Conservation (phyloP, 768 basidiomycete species). For the Calocybe gangraenosa region DNA sequence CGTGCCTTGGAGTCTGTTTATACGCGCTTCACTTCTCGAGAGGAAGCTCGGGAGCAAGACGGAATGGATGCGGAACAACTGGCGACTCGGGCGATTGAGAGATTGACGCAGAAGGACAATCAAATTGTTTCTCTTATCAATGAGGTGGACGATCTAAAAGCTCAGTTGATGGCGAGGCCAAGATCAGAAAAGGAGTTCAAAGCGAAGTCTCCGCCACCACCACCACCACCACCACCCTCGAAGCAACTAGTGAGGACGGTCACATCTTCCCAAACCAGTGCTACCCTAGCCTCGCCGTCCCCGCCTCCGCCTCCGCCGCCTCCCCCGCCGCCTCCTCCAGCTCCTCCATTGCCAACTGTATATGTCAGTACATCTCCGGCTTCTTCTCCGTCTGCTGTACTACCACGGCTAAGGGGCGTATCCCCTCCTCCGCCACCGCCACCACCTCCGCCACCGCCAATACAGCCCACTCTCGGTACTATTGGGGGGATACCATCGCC, state of each 20-base stretch:
- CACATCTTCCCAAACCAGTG: not conserved
- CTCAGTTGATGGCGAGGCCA: conserved; percentile 46
- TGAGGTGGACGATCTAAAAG: conserved; percentile 48
- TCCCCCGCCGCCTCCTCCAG: conserved; percentile 5
- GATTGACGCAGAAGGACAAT: conserved; percentile 62
- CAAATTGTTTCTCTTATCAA: conserved; percentile 50
- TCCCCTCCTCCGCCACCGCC: conserved; percentile 20
- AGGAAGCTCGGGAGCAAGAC: conserved; percentile 44
- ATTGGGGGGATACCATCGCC: conserved; percentile 25
- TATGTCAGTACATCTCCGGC: conserved; percentile 10
- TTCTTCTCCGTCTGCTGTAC: conserved; percentile 13
- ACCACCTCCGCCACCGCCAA: conserved; percentile 22
- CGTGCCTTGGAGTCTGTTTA: conserved; percentile 87
- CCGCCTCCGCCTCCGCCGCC: conserved; percentile 3
- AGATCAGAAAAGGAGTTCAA: conserved; percentile 73
- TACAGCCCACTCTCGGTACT: conserved; percentile 17
- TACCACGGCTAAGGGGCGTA: conserved; percentile 14
- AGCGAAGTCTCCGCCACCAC: conserved; percentile 58
- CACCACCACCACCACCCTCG: conserved; percentile 56
- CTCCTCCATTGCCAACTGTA: not conserved
- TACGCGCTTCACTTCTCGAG: conserved; percentile 63
- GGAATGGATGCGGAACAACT: conserved; percentile 67
- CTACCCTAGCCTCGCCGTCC: not conserved
- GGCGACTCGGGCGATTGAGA: conserved; percentile 67
- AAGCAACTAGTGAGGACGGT: conserved; percentile 29